Conservation (phyloP, 257 asterid genomes). For the Solanum pinnatisectum region DNA sequence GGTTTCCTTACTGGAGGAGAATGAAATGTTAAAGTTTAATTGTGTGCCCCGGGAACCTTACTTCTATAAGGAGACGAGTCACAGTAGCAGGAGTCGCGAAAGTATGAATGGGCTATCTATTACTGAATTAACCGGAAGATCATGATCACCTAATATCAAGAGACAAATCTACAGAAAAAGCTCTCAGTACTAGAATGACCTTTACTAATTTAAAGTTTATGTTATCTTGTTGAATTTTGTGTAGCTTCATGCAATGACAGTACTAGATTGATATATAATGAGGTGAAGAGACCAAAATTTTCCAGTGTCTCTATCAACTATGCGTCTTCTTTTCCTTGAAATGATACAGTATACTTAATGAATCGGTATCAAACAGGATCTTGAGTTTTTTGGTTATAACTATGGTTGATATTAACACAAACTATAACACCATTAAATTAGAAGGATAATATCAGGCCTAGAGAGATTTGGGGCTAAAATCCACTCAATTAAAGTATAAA, state of each 20-base stretch:
- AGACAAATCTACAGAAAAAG: neutral
- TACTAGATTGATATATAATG: neutral
- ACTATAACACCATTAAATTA: neutral
- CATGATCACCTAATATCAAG: neutral
- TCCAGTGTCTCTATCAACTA: neutral
- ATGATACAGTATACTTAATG: neutral
- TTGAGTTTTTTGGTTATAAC: neutral
- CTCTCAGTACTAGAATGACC: neutral
- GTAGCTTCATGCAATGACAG: neutral
- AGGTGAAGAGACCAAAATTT: neutral
- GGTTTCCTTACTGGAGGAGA: conserved; percentile 28
- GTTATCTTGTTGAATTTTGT: neutral
- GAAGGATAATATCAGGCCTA: neutral
- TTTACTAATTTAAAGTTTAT: neutral
- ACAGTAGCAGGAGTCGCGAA: neutral
- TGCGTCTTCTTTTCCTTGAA: neutral
- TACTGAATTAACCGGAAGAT: neutral
- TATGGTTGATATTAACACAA: neutral
- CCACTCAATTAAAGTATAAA: neutral
- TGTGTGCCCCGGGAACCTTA: conserved; percentile 33
- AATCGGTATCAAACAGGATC: neutral
- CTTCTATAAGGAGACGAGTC: conserved; percentile 1
- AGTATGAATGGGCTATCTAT: neutral
- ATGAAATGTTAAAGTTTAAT: conserved; percentile 2
- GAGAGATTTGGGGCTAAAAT: neutral